phyloP scores from a whole-genome alignment of 1,139 yeast species.

The Geotrichum citri-aurantii region DNA sequence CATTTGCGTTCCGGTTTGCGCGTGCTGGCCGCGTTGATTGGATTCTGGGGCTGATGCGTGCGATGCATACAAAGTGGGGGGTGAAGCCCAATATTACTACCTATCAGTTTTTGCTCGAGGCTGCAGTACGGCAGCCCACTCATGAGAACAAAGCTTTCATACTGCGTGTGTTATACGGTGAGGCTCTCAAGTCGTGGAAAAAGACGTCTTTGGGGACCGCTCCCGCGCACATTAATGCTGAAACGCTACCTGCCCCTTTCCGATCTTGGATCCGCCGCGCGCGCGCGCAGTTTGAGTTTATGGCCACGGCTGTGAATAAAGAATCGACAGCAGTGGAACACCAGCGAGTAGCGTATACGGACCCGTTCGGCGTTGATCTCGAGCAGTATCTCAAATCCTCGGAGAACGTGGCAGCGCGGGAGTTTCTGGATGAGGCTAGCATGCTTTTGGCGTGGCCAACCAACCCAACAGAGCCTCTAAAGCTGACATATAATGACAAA shows the following conservation, averaged over 20 bases:
- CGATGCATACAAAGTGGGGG: slow-evolving; percentile 21
- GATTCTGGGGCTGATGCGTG: slow-evolving; percentile 25
- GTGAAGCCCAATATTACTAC: slow-evolving; percentile 22
- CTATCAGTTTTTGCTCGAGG: slow-evolving; percentile 23
- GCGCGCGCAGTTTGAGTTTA: slow-evolving; percentile 12
- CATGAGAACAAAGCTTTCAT: slow-evolving; percentile 21
- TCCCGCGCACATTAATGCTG: background rate
- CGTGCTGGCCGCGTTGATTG: slow-evolving; percentile 25
- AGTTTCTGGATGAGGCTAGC: slow-evolving; percentile 7
- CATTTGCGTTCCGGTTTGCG: slow-evolving; percentile 23
- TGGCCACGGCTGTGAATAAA: slow-evolving; percentile 1
- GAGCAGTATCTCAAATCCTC: background rate
- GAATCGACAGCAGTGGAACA: background rate
- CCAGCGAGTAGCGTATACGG: background rate
- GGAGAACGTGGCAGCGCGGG: background rate
- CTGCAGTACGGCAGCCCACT: slow-evolving; percentile 21
- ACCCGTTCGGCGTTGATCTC: slow-evolving; percentile 9
- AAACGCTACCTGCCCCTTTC: slow-evolving; percentile 1
- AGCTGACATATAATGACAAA: slow-evolving; percentile 1
- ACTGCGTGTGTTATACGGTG: slow-evolving; percentile 20
- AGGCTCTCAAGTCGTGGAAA: slow-evolving; percentile 7
- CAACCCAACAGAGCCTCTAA: background rate
- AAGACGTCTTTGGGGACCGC: background rate
- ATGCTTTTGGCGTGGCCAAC: slow-evolving; percentile 10
- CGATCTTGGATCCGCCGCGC: slow-evolving; percentile 17